Percentiles rank a stretch among this genome's conserved stretches.
Conservation (phyloP, 1,284 basidiomycete genomes). For the Cryptococcus jaspeensis region DNA sequence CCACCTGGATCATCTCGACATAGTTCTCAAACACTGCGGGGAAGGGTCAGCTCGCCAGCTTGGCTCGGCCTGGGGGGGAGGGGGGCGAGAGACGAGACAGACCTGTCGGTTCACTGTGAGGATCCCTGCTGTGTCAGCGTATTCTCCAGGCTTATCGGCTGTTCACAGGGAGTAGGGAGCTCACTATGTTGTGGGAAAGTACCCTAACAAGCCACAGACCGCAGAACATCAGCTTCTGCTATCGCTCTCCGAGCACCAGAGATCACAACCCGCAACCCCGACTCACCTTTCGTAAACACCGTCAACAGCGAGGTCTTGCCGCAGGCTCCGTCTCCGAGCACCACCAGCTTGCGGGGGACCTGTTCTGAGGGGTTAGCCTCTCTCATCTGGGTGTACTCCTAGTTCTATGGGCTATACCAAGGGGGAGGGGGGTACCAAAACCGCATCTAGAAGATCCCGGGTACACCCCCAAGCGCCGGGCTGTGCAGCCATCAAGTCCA, state of each 20-base stretch:
- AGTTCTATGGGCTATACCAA: too few relatives aligned
- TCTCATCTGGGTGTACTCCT: too few relatives aligned
- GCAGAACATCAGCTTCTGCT: constrained; percentile 5
- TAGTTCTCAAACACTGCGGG: constrained; percentile 90
- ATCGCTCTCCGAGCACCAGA: not conserved
- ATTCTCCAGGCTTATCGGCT: not conserved
- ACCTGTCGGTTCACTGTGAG: constrained; percentile 76
- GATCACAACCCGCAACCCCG: too few relatives aligned
- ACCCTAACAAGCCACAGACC: constrained; percentile 22
- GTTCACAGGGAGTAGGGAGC: constrained; percentile 4
- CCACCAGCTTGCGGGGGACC: constrained; percentile 69
- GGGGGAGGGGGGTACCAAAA: too few relatives aligned
- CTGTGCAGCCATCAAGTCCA: too few relatives aligned
- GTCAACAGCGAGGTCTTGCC: constrained; percentile 68
- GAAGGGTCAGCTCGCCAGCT: constrained; percentile 9
- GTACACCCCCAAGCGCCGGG: too few relatives aligned
- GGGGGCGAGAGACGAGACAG: constrained; percentile 44
- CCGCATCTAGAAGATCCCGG: too few relatives aligned
- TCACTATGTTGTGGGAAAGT: constrained; percentile 46
- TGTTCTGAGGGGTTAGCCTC: too few relatives aligned
- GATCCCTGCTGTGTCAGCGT: not conserved
- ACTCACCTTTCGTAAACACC: constrained; percentile 49
- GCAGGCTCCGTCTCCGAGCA: constrained; percentile 90
- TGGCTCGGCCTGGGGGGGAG: not conserved
- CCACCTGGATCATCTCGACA: constrained; percentile 77